Evolutionary conservation across 352 stramenopile genomes (phyloP).

Genomic region (Pythium dissotocum): DNA sequence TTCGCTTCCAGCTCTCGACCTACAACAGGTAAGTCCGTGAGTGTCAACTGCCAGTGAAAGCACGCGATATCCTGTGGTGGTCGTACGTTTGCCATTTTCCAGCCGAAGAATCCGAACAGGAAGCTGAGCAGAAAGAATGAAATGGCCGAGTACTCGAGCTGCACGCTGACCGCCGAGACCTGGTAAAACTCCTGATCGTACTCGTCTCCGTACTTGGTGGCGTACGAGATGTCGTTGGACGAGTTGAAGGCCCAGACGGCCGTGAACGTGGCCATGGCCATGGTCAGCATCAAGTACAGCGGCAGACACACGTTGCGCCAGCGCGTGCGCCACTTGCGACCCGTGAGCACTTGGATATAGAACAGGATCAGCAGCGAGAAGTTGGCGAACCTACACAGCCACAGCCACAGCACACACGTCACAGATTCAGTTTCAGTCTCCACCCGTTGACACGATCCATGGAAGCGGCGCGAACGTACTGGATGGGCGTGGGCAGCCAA

Average conservation of each 20-base stretch:
- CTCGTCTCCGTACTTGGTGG: conserved; percentile 59
- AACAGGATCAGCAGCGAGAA: conserved; percentile 88
- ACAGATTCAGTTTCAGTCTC: conserved; percentile 2
- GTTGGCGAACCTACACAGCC: conserved; percentile 81
- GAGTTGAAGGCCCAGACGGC: conserved; percentile 86
- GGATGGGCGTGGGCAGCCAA: conserved; percentile 84
- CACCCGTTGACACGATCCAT: neutral
- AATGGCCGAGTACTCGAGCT: conserved; percentile 81
- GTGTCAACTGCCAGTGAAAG: neutral
- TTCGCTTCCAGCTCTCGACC: conserved; percentile 78
- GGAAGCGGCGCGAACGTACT: conserved; percentile 31
- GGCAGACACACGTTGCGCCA: conserved; percentile 84
- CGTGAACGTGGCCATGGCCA: conserved; percentile 85
- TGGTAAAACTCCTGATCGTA: conserved; percentile 86
- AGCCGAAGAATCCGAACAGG: conserved; percentile 84
- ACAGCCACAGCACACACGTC: conserved; percentile 4
- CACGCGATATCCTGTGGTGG: neutral
- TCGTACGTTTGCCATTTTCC: conserved; percentile 71
- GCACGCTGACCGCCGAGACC: conserved; percentile 73
- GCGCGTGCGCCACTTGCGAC: conserved; percentile 62
- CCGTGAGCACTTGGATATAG: conserved; percentile 88
- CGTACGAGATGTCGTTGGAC: conserved; percentile 80
- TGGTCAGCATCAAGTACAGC: conserved; percentile 79
- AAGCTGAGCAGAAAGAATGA: conserved; percentile 81
- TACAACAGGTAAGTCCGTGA: conserved; percentile 16